Conservation (phyloP, 495 filamentous ascomycete genomes). For the Extremus antarcticus region DNA sequence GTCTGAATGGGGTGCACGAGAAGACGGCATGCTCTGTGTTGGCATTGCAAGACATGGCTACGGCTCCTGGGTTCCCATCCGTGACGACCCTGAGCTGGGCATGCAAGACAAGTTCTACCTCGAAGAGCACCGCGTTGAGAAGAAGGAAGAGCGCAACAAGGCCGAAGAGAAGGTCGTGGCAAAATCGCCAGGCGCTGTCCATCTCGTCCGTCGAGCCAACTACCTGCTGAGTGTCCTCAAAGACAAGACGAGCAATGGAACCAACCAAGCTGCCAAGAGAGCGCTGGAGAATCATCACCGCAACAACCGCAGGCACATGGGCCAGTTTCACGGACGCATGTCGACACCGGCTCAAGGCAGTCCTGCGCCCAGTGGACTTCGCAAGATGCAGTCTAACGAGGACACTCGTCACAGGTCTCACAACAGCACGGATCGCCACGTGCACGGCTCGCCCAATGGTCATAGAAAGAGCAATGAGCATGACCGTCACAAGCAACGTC, state of each 20-base stretch:
- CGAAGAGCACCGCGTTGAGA: conserved; percentile 94
- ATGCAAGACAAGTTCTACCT: conserved; percentile 91
- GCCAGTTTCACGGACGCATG: conserved; percentile 7
- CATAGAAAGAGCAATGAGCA: conserved; percentile 31
- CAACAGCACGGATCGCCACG: conserved; percentile 34
- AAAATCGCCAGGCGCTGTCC: conserved; percentile 89
- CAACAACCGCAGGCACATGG: conserved; percentile 39
- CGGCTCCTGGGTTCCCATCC: conserved; percentile 84
- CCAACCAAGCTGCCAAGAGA: conserved; percentile 55
- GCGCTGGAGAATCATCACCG: conserved; percentile 83
- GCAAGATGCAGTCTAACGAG: conserved; percentile 10
- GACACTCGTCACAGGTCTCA: not conserved
- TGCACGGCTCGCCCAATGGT: conserved; percentile 42
- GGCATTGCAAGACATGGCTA: conserved; percentile 89
- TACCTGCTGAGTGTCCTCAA: conserved; percentile 86
- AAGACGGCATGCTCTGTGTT: conserved; percentile 94
- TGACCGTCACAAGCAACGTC: conserved; percentile 24
- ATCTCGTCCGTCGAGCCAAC: conserved; percentile 87
- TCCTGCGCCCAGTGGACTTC: conserved; percentile 7
- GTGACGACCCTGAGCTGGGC: conserved; percentile 78
- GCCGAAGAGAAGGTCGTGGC: conserved; percentile 58
- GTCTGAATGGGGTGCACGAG: conserved; percentile 78
- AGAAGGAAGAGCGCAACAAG: conserved; percentile 81
- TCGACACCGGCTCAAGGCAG: conserved; percentile 23
- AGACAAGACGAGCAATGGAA: conserved; percentile 59